Evolutionary conservation across 495 filamentous ascomycete species (phyloP), one percentile per base, ranked within the genome.

Genomic region (Aspergillus ellipticus): DNA sequence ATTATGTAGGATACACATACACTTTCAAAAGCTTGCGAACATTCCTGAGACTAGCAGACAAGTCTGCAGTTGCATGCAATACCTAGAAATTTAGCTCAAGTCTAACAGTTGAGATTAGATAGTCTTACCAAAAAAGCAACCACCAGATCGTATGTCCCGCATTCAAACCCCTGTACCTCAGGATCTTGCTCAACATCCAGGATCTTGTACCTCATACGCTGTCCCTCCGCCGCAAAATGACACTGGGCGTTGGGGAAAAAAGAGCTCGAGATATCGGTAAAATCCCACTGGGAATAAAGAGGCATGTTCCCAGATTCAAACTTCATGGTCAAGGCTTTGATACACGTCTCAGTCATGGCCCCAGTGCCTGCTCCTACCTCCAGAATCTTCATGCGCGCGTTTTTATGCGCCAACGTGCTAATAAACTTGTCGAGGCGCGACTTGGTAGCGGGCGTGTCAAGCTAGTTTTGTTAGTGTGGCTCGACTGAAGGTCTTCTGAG

Each of bases 321-420:
- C 3, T 15, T 1, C 11, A 39, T 39, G 35, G 45, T 5, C 24
- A 48, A 10, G 4, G 45, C 45, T 21, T 48, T n/a, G 13, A 48
- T 15, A 15, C 70, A 61, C 2, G 62, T 54, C 4, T 64, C 66
- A 3, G 82, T 83, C 5, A 75, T 68, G 15, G 72, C 73, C 10
- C 80, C 82, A 11, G 79, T 83, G 0, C 79, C 81, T 0, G 76
- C 76, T 5, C 82, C 82, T 31, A 85, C 70, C 55, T 85, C 82
- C 1, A 85, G 67, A n/a, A 81, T 63, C 1, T 68, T 69, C 11
- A 77, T 51, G n/a, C 66, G 63, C 0, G 76, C 70, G 39, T 72
- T 66, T 49, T 74, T 69, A 43, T 72, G 45, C 11, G 45, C 45
- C 22, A 48, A 21, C 15, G 21, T 22, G 16, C 16, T 13, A 8